phyloP scores from a whole-genome alignment of 176 grass and related monocot species.

The Zizania latifolia region DNA sequence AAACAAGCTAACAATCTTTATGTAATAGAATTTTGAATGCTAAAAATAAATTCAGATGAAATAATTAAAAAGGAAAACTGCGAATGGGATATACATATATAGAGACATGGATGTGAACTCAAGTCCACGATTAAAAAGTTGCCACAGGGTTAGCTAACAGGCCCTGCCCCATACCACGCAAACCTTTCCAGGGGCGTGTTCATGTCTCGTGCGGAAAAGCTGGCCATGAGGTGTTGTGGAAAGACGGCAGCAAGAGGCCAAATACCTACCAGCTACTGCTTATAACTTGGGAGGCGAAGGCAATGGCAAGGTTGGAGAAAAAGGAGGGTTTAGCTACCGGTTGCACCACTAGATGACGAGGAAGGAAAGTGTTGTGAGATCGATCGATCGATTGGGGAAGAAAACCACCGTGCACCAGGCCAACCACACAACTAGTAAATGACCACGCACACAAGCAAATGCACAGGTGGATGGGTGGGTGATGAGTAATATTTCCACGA shows the following conservation, averaged over 20 bases:
- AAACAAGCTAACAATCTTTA: no score
- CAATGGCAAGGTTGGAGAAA: neutral
- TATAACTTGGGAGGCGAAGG: conserved; percentile 21
- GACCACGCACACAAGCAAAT: neutral
- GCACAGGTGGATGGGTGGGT: conserved; percentile 10
- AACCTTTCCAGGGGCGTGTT: conserved; percentile 9
- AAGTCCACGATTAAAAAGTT: conserved; percentile 19
- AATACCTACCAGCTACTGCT: neutral
- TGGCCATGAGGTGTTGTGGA: conserved; percentile 1
- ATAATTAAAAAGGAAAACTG: no score
- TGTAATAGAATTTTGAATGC: no score
- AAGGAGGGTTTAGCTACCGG: neutral
- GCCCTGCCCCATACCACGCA: conserved; percentile 1
- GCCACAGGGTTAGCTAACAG: conserved; percentile 18
- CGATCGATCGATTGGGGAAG: neutral
- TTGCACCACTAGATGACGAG: neutral
- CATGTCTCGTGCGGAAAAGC: conserved; percentile 38
- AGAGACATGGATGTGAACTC: neutral
- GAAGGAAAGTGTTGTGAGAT: conserved; percentile 10
- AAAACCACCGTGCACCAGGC: conserved; percentile 10
- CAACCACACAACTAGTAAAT: conserved; percentile 29
- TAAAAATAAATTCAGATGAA: no score
- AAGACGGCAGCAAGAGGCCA: conserved; percentile 19
- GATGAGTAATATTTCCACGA: conserved; percentile 19
- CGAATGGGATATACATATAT: neutral